Evolutionary conservation across 129 eudicot species (phyloP), one percentile per base, ranked within the genome.

Genomic region (Logfia minima): DNA sequence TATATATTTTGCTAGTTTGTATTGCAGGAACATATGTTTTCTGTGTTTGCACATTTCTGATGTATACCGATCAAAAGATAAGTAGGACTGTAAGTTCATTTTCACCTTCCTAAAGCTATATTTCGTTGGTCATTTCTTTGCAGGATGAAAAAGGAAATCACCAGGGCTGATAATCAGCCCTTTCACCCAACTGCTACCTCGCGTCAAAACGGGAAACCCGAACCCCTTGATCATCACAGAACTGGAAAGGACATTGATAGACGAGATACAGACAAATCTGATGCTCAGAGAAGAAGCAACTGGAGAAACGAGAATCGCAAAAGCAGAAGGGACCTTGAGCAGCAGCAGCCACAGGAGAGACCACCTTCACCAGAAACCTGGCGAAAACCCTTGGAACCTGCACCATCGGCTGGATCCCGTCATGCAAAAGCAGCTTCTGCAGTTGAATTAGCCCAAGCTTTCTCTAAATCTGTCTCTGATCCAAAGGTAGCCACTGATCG

Each of bases 361-460:
- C 86, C 89, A 2, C 95, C 96, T n/a, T 91, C 99, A 23, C 99
- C 99, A 11, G 99, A 92, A 80, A 91, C 97, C 10, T 95, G 99
- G 97, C 91, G 99, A 53, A 95, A 88, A 74, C 99, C 99, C 0
- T 83, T 86, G 59, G 97, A 91, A 26, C 83, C 82, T 37, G 75
- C 84, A 19, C 76, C 85, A 3, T 51, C 88, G 0, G 75, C 75
- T 53, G 96, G 92, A 16, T 64, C 77, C 68, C 90, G 96, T 16
- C 83, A 71, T 43, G 96, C 96, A 45, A 95, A 95, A 83, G 96
- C 93, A 18, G 87, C 91, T 60, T 91, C 99, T 3, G 97, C 99
- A 31, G 92, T 89, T 61, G 97, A 91, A 83, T 92, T 92, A 48
- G 97, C 94, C 61, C 96, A 86, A 76, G 92, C 95, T 60, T 95